Base-by-base conservation (phyloP, 768 basidiomycete species). In the Mycena floridula region DNA sequence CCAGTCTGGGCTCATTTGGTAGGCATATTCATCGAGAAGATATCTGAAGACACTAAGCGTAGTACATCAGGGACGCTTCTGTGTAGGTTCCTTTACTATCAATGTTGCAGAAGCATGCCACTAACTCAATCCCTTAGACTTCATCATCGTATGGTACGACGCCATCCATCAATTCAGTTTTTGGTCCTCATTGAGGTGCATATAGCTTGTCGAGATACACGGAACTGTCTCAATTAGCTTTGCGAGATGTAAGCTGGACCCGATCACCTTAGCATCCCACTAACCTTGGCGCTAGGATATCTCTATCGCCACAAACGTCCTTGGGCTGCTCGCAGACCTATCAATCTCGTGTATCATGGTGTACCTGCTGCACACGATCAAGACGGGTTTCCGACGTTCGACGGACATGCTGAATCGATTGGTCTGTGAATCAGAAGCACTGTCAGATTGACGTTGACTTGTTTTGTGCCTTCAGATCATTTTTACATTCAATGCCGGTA, bases 331-430 rank as follows among this genome's bases (percentile, higher is more conserved):
- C 18, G 22, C 37, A 25, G 46, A 47, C 37, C 4, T 47, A 1
- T 22, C 28, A 18, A 47, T 47, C 18, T 30, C 46, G 2, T 26
- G 35, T 28, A 21, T 42, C 16, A 42, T 47, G 46, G 37, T 47
- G n/a, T 42, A 9, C 11, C 42, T 42, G 5, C 21, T 48, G 23
- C 47, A 48, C 26, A 12, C 18, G n/a, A 43, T 36, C 15, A 48
- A 48, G 35, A 48, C 47, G 11, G 47, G 36, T 21, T 43, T 37
- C 37, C 41, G 25, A 22, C 23, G 42, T 27, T 25, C 47, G 7
- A 48, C 47, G 9, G 47, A 48, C 39, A 32, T 48, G 9, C 25
- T 43, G n/a, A 48, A 48, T 43, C 27, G 47, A 28, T 35, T 48
- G 26, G 47, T 48, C n/a, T 35, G 32, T 39, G 27, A 7, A n/a